Evolutionary conservation across 208 protist genomes (phyloP), one percentile per base, ranked within the genome.

Genomic region (Porcisia deanei): DNA sequence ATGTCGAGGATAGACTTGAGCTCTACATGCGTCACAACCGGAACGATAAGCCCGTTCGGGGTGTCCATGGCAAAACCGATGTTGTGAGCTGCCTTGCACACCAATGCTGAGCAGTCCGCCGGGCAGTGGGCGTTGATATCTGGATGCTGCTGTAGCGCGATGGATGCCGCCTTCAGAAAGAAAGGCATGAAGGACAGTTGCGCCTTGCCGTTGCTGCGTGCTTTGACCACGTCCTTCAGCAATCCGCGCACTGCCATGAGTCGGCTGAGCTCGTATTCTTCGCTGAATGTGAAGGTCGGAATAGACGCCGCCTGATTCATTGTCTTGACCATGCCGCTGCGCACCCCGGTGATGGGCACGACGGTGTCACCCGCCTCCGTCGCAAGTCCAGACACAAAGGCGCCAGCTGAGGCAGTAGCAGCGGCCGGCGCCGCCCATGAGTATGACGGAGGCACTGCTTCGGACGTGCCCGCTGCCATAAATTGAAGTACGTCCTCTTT

Each of bases 51-150:
- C 10, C 98, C 98, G 64, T 91, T 85, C 20, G 96, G 94, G 2
- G 97, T 98, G 88, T 99, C 97, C 88, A 99, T 98, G 10, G 98
- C 98, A 30, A 99, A 87, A 65, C 97, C 93, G 76, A 99, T 98
- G 85, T 99, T 98, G 88, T 99, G 98, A 12, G 83, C 57, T 53
- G 77, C 87, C 82, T 97, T 98, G 64, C 92, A 82, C 49, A 89
- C 91, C 55, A 98, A 47, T 65, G 78, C 80, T 52, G 86, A 83
- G 75, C 85, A 83, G 49, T 95, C 89, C 47, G 71, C 73, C 34
- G 83, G 87, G 55, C 96, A 77, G 72, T 85, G 80, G 10, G 85
- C 76, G 77, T 99, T 99, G 67, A 99, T 79, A 49, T 97, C 80
- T 16, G 97, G 98, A 71, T 94, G 95, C 71, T 90, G 61, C 43